Base-by-base conservation (phyloP, 306 rosid species). In the Phaseolus lunatus region DNA sequence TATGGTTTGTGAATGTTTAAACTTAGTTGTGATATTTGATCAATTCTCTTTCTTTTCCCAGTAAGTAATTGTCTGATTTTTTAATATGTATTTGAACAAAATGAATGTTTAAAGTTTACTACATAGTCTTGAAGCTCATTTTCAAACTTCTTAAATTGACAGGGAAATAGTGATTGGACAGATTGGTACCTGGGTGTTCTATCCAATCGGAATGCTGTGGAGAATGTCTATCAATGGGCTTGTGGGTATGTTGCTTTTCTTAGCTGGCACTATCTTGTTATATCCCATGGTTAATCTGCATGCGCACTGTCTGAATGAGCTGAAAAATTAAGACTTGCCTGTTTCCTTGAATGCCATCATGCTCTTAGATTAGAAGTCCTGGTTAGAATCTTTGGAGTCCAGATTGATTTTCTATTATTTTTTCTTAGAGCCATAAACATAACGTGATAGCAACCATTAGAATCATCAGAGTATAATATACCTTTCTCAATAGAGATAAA, bases 191-290 rank as follows among this genome's bases (percentile, higher is more conserved):
- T 84, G 77, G 76, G 79, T 89, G 80, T 89, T 44, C 67, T 95
- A 78, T 83, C 91, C 26, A 87, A 84, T 78, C 93, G 98, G 72
- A 92, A 88, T 70, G 86, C 91, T 24, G 73, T 92, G 79, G 98
- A 92, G 83, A 95, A 95, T 85, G 96, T 95, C 77, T 86, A 82
- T 83, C 97, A 89, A 72, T 95, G 98, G 98, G 96, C 89, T 11
- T 95, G 98, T 76, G 98, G 98, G 98, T 95, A 90, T 84, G 98
- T 88, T 71, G 47, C 58, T 73, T 85, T 70, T 73, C 57, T 73
- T 50, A 41, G 77, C 44, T 65, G 37, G 56, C 41, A 65, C 68
- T 45, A 37, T 47, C 50, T 61, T 26, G 70, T 48, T 75, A 53
- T 41, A 22, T 59, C 24, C 26, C 29, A 29, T 31, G 41, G 78